Base-by-base conservation (phyloP, 2,329 filamentous ascomycete species). In the Xylariales sp. region DNA sequence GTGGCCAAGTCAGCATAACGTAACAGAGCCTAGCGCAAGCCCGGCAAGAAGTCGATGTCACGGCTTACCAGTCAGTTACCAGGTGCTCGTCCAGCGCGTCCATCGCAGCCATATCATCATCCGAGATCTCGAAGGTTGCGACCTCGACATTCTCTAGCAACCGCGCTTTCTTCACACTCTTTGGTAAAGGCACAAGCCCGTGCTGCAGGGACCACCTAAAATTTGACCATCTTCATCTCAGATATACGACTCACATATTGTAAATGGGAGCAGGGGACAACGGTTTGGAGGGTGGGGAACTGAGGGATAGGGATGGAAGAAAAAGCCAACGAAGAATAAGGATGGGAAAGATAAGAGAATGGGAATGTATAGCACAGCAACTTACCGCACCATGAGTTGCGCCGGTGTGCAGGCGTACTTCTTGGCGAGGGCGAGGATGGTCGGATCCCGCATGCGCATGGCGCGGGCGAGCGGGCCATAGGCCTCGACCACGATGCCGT, bases 381-480 rank as follows among this genome's bases (percentile, higher is more conserved):
- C 61, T 45, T 37, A 70, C 67, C 62, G 64, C 32, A 94, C 72
- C 56, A 93, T 65, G 24, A 94, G 63, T 59, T 93, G 87, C 4
- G 81, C 85, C 2, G 81, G 75, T 0, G 80, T 82, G 56, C 82
- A 87, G 0, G 59, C 61, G 60, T 93, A 87, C 56, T 85, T 84
- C 52, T 74, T 70, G 4, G 83, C 70, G 18, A 93, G 55, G 12
- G 68, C 59, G 3, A 72, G 59, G 46, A 93, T 75, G 2, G 67
- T 74, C 0, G 78, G 76, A 49, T 93, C 76, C 33, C 69, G 72
- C 73, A 93, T 83, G 14, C 84, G 71, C 60, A 83, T 67, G 1
- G 77, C 85, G 35, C 84, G 72, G 4, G 80, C 86, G 3, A 93
- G 72, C 5, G 88, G 88, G 6, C 85, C 85, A 48, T 93, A 94